phyloP scores from a whole-genome alignment of 371 early-diverging fungal species.

The Mycotypha africana region DNA sequence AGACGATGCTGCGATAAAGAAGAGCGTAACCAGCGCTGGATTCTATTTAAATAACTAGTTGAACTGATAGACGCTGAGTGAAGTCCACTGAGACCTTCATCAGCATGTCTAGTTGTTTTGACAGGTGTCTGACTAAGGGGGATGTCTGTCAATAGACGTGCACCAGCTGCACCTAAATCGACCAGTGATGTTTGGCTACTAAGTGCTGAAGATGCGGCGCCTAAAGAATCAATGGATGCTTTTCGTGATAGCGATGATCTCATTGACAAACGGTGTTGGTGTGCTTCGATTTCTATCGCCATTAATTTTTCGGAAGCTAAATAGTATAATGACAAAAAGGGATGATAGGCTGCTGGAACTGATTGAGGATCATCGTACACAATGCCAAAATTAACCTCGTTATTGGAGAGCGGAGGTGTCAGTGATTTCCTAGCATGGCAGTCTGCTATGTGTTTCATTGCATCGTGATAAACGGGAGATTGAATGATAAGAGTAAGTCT shows the following conservation, averaged over 20 bases:
- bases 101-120: not conserved
- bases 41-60: constrained; percentile 29
- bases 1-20: constrained; percentile 36
- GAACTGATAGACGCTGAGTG: constrained; percentile 30
- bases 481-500: constrained; percentile 54
- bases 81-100: constrained; percentile 12
- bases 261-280: constrained; percentile 4
- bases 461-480: constrained; percentile 28
- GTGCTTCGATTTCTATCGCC: constrained; percentile 34
- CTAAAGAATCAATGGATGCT: constrained; percentile 30
- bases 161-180: constrained; percentile 8
- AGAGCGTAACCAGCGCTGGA: constrained; percentile 44
- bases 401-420: constrained; percentile 1
- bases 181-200: constrained; percentile 36
- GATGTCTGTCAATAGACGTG: constrained; percentile 14
- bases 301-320: constrained; percentile 73
- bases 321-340: constrained; percentile 80
- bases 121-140: constrained; percentile 16
- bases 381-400: constrained; percentile 5
- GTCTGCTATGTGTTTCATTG: constrained; percentile 15
- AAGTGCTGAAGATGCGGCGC: constrained; percentile 25
- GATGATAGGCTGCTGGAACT: constrained; percentile 51
- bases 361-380: constrained; percentile 38
- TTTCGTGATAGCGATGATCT: constrained; percentile 27
- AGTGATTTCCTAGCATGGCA: constrained; percentile 5